Evolutionary conservation across 164 flowering plant species (phyloP), one percentile per base, ranked within the genome.

Genomic region (Vitis riparia): DNA sequence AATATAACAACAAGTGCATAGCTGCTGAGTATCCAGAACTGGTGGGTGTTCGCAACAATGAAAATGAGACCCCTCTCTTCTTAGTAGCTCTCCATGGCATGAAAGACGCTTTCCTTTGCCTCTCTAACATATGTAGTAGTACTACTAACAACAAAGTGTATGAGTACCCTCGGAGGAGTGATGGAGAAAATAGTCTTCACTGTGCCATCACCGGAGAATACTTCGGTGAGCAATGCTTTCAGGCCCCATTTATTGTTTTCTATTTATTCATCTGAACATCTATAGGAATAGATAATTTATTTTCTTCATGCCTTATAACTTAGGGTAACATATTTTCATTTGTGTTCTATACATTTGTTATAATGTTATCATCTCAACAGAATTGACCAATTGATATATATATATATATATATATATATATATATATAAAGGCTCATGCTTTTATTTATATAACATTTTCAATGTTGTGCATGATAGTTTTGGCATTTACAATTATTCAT

Each of bases 111-210:
- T 82, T 79, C 63, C 73, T 76, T 23, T 63, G 58, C 67, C 80
- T 82, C 4, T 73, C 72, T 53, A 3, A 3, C 5, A 0, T 55
- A 2, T 62, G 51, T 55, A 27, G 0, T 9, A 5, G 1, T 8
- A 50, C 29, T 23, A 1, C 27, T 23, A 23, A 23, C 27, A 23
- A 23, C 1, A 10, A 11, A 8, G 56, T 13, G 23, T 12, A 27
- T 8, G 14, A 9, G 2, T 62, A 48, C 14, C 51, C 52, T 17
- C 61, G 75, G 10, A 67, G 73, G 56, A 67, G 61, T 13, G 68
- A 79, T 61, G 85, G 85, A 4, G 69, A 77, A 9, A 82, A 77
- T 3, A 64, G 72, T 64, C 80, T 82, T 68, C 85, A 82, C 55
- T 59, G 51, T 44, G 78, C 84, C 62, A 81, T 81, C 17, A 3